phyloP scores from a whole-genome alignment of 176 grass and related monocot genomes.

The Musa troglodytarum region DNA sequence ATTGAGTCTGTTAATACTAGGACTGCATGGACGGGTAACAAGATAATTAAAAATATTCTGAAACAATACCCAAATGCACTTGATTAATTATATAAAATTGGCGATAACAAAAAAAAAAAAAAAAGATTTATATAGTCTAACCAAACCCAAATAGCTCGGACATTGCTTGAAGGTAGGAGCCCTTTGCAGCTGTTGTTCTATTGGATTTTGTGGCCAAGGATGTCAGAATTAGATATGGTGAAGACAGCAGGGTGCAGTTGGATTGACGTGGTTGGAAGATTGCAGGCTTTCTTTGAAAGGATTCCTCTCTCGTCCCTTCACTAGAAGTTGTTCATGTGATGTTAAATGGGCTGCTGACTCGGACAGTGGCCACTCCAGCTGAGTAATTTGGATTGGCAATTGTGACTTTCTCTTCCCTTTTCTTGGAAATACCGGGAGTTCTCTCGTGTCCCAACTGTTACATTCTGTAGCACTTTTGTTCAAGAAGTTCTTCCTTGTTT shows the following conservation, averaged over 20 bases:
- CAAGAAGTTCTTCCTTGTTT: no score
- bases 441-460: no score
- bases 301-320: slow-evolving; percentile 15
- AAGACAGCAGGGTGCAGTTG: slow-evolving; percentile 52
- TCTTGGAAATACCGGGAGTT: neutral
- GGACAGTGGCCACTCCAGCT: slow-evolving; percentile 21
- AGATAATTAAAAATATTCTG: no score
- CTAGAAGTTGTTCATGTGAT: slow-evolving; percentile 26
- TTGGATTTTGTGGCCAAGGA: slow-evolving; percentile 34
- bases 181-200: slow-evolving; percentile 27
- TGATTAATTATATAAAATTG: no score
- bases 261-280: slow-evolving; percentile 35
- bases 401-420: neutral
- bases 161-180: slow-evolving; percentile 26
- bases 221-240: slow-evolving; percentile 48
- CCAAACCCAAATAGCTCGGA: no score
- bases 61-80: no score
- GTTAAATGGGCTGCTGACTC: slow-evolving; percentile 19
- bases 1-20: no score
- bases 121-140: no score
- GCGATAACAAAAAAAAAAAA: no score
- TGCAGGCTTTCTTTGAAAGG: slow-evolving; percentile 41
- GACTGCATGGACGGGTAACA: no score
- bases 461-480: no score
- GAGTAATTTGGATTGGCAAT: slow-evolving; percentile 3